A percentile compares a stretch with the other conserved stretches of the same genome.
These are phyloP conservation scores for Pistacia vera DNA, from an alignment of 345 rosid genomes.

Conservation along the genomic window DNA sequence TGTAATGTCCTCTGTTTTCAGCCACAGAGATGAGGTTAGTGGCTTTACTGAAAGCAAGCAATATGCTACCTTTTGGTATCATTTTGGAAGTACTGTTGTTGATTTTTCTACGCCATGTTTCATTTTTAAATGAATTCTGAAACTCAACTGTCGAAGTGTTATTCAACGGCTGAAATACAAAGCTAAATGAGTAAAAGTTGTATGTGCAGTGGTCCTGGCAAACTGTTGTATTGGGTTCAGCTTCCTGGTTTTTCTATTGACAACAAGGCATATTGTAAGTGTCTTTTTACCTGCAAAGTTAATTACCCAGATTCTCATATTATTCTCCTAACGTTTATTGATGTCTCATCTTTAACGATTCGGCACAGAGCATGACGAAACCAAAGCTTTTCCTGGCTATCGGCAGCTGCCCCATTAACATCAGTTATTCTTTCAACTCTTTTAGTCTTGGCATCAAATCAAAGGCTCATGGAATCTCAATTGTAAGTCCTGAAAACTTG, in stretches of 20 bases:
- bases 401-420: conserved; percentile 89
- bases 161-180: not conserved
- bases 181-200: not conserved
- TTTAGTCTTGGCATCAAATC: conserved; percentile 50
- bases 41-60: conserved; percentile 9
- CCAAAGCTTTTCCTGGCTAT: conserved; percentile 95
- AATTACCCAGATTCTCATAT: not conserved
- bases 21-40: conserved; percentile 66
- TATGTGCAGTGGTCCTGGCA: conserved; percentile 94
- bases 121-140: not conserved
- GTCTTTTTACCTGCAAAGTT: conserved; percentile 5
- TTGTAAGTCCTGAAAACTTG: conserved; percentile 49
- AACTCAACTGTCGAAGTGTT: not conserved
- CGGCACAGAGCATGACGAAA: conserved; percentile 69
- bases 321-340: not conserved
- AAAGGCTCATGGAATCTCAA: conserved; percentile 64
- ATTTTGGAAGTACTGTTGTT: not conserved
- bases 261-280: conserved; percentile 79
- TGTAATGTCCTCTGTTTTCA: conserved; percentile 62
- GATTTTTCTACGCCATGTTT: not conserved
- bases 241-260: conserved; percentile 70
- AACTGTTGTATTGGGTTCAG: conserved; percentile 65
- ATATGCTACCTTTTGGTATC: conserved; percentile 6
- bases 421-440: conserved; percentile 79
- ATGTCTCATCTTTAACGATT: conserved; percentile 12